Evolutionary conservation across 768 basidiomycete genomes (phyloP).

Genomic region (Tulasnella calospora): DNA sequence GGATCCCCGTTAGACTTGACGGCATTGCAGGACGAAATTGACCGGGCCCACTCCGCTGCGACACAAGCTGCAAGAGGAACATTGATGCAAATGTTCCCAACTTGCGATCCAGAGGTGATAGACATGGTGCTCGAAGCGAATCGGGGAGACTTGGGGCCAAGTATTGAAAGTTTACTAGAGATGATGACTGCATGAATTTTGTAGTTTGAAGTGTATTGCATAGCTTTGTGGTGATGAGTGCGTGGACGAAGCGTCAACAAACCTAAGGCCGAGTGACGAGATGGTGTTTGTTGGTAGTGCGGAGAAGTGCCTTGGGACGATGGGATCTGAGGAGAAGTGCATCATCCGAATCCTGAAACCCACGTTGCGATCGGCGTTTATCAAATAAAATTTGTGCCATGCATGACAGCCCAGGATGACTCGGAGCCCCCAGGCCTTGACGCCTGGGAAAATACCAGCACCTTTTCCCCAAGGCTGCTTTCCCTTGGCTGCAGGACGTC

Average conservation of each 20-base stretch:
- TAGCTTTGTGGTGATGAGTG: not conserved
- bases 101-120: constrained; percentile 72
- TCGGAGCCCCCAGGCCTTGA: not conserved
- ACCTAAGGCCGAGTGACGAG: not conserved
- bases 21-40: constrained; percentile 48
- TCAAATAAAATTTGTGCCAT: not conserved
- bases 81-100: constrained; percentile 83
- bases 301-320: not conserved
- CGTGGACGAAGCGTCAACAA: not conserved
- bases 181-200: constrained; percentile 40
- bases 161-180: constrained; percentile 80
- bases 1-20: constrained; percentile 29
- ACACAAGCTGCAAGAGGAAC: constrained; percentile 69
- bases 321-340: not conserved
- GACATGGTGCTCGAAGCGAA: constrained; percentile 89
- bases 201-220: not conserved
- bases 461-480: not conserved
- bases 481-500: not conserved
- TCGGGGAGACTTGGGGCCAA: constrained; percentile 79
- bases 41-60: constrained; percentile 68
- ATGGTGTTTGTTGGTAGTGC: not conserved
- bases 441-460: not conserved
- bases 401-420: not conserved
- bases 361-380: not conserved
- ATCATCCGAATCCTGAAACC: not conserved